Base-by-base conservation (phyloP, 768 basidiomycete species). In the Saitozyma sp. region DNA sequence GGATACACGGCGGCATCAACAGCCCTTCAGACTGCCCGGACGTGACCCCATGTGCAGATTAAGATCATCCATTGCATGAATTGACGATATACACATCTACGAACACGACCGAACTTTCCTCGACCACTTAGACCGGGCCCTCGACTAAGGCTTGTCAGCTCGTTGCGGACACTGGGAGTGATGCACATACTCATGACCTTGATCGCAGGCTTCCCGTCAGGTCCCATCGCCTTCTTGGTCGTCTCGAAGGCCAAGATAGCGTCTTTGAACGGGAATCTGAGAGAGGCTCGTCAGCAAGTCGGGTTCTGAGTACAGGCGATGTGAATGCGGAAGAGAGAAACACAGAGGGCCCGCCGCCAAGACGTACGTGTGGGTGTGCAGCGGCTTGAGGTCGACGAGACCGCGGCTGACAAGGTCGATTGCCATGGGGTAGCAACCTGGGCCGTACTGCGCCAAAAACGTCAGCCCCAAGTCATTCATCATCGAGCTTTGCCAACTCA, bases 321-420 rank as follows among this genome's bases (percentile, higher is more conserved):
- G 5, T 29, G 5, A 5, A 29, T 29, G 29, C 29, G 2, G 5
- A 29, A 2, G 5, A 2, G 29, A 8, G 56, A 60, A 62, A 64
- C 6, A 54, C 55, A 65, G 2, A 29, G 2, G 29, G 29, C 29
- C 29, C 2, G 29, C 80, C 38, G 84, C n/a, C 7, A 41, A 59
- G 59, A 64, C n/a, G 53, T 54, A 66, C 59, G 42, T 84, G 78
- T 96, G 93, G n/a, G 92, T 90, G 67, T 95, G 88, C 42, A 98
- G 82, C 2, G 93, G 88, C 77, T 89, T 91, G 61, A 96, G 83
- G 78, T 96, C 85, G 69, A 97, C 84, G 76, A 86, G 88, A 56
- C 91, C 91, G 66, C 85, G 85, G 9, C 89, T 83, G 54, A 87
- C 91, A 50, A 97, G 85, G 48, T 88, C 85, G 69, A 98, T 89